phyloP scores from a whole-genome alignment of 2,329 filamentous ascomycete species.

The Fusarium pseudonygamai region DNA sequence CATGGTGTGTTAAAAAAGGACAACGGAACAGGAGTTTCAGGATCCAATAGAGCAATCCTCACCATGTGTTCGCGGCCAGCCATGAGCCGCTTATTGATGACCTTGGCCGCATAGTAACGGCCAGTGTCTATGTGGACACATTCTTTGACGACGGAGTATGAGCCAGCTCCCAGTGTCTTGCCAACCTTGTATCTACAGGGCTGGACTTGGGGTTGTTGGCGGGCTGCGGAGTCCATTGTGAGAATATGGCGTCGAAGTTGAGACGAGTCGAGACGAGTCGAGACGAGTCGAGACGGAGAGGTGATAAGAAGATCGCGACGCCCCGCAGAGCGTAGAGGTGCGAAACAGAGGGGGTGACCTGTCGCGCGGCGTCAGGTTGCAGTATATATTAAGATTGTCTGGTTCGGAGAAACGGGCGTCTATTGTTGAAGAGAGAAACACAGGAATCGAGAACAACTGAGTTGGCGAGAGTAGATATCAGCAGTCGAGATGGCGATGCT shows the following conservation, averaged over 20 bases:
- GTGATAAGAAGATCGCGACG: slow-evolving; percentile 21
- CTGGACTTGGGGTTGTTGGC: slow-evolving; percentile 73
- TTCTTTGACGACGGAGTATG: slow-evolving; percentile 98
- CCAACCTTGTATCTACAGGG: slow-evolving; percentile 98
- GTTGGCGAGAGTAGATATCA: slow-evolving; percentile 15
- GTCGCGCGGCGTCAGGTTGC: background rate
- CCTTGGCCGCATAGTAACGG: slow-evolving; percentile 97
- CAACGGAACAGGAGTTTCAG: background rate
- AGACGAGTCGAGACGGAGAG: background rate
- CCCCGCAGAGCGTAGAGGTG: slow-evolving; percentile 26
- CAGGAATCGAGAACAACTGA: background rate
- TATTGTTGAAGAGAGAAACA: background rate
- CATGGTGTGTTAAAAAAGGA: slow-evolving; percentile 22
- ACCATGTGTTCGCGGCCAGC: slow-evolving; percentile 98
- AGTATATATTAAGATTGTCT: background rate
- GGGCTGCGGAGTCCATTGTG: slow-evolving; percentile 39
- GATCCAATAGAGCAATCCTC: slow-evolving; percentile 35
- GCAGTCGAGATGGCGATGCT: slow-evolving; percentile 15
- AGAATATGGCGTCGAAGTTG: slow-evolving; percentile 7
- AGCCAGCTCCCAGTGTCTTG: slow-evolving; percentile 95
- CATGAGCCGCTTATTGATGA: slow-evolving; percentile 99
- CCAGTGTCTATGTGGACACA: slow-evolving; percentile 98
- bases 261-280: background rate
- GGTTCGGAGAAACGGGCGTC: background rate
- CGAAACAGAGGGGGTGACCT: background rate